phyloP scores from a whole-genome alignment of 805 yeast genomes.

The Wickerhamomyces strasburgensis region DNA sequence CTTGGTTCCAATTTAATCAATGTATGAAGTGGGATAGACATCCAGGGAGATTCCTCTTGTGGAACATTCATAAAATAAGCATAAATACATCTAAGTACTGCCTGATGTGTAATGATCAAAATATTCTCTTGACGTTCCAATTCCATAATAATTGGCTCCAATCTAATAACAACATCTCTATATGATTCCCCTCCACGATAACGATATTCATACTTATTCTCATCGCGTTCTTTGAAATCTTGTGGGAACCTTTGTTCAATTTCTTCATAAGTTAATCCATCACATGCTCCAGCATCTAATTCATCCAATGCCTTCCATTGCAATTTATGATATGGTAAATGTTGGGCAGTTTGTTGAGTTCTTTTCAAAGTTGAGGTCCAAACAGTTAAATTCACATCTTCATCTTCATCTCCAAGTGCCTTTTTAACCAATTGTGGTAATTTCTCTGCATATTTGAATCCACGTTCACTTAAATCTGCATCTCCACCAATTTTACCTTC shows the following conservation, averaged over 20 bases:
- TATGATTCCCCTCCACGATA: constrained; percentile 97
- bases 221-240: constrained; percentile 94
- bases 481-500: constrained; percentile 97
- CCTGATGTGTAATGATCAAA: constrained; percentile 94
- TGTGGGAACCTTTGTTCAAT: constrained; percentile 83
- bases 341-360: constrained; percentile 88
- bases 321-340: constrained; percentile 72
- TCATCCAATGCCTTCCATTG: constrained; percentile 98
- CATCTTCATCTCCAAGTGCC: constrained; percentile 32
- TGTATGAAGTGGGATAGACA: constrained; percentile 96
- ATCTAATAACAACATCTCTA: constrained; percentile 87
- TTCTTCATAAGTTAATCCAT: constrained; percentile 94
- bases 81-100: constrained; percentile 91
- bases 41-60: constrained; percentile 97
- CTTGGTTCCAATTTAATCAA: constrained; percentile 92
- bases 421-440: constrained; percentile 71
- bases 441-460: constrained; percentile 75
- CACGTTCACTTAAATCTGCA: constrained; percentile 78
- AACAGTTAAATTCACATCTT: constrained; percentile 67
- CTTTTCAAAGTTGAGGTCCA: constrained; percentile 93
- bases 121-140: constrained; percentile 95
- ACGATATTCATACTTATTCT: constrained; percentile 90
- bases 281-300: constrained; percentile 96
- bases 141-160: constrained; percentile 98
- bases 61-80: constrained; percentile 99